Evolutionary conservation across 192 early-diverging fungal species (phyloP).

Genomic region (Podila clonocystis): DNA sequence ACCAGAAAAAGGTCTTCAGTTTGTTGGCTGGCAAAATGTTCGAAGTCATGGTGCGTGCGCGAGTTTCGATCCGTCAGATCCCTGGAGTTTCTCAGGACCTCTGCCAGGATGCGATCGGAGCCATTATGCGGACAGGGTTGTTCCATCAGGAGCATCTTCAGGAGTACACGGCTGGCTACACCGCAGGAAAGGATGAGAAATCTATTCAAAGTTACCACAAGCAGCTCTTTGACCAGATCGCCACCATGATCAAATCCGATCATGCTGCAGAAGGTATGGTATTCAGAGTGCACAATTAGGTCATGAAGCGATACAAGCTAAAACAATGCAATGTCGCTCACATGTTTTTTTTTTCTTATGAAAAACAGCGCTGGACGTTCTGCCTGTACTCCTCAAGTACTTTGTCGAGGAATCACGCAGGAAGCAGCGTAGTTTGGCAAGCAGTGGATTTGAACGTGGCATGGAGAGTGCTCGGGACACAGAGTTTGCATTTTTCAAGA

Average conservation of each 20-base stretch:
- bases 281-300: background rate
- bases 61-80: constrained; percentile 4
- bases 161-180: constrained; percentile 39
- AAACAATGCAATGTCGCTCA: background rate
- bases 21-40: constrained; percentile 37
- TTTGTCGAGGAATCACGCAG: constrained; percentile 44
- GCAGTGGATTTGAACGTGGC: constrained; percentile 32
- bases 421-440: constrained; percentile 28
- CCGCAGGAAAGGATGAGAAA: constrained; percentile 20
- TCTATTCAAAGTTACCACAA: constrained; percentile 48
- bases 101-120: constrained; percentile 30
- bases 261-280: constrained; percentile 12
- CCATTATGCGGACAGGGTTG: constrained; percentile 28
- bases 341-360: background rate
- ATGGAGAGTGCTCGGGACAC: constrained; percentile 25
- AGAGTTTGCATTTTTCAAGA: constrained; percentile 49
- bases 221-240: constrained; percentile 42
- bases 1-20: constrained; percentile 45
- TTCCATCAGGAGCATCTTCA: constrained; percentile 50
- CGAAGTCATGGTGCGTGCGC: constrained; percentile 24
- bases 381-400: constrained; percentile 20
- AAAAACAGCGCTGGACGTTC: constrained; percentile 23
- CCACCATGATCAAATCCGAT: constrained; percentile 21
- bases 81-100: background rate
- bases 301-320: background rate